Base-by-base conservation (phyloP, 768 basidiomycete genomes). In the Melanogaster broomeanus region DNA sequence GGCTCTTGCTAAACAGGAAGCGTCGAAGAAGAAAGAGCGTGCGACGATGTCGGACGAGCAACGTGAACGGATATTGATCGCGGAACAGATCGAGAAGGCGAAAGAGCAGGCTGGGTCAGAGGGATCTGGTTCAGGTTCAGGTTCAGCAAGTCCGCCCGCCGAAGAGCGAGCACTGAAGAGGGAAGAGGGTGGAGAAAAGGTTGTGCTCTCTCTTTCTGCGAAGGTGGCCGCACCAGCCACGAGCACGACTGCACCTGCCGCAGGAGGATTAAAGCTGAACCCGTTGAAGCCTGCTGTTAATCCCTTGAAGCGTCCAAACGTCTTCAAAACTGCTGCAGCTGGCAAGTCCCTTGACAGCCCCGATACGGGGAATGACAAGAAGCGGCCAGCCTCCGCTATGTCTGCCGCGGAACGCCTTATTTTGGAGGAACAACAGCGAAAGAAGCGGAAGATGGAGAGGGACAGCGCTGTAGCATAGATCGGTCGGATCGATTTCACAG, bases 71-170 rank as follows among this genome's bases (percentile, higher is more conserved):
- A 73, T 83, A 61, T 79, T 93, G 44, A 89, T 99, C 55, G 79
- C 87, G 11, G 94, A 97, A 61, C 96, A 99, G 72, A 98, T 99
- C 49, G 92, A 91, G 67, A 80, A 93, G 34, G 97, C 96, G 2
- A 77, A 74, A 7, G 83, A 85, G 52, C 72, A 67, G 13, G 69
- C 67, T 41, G 77, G 71, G 15, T 62, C 61, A 11, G 65, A 67
- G 30, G 62, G 33, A 16, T 43, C 56, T 2, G 67, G 72, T 25
- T 53, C 72, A 2, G 51, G 51, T 0, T 66, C 67, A 4, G 63
- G 69, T 12, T 64, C 73, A 0, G 52, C 61, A 8, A 63, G 73
- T 18, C 74, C 73, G 3, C 74, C 75, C 9, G 74, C 63, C 6
- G 82, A 82, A 53, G 82, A 80, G 60, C 58, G 48, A 16, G 85